Conservation (phyloP, 164 flowering plant species). For the Vitis amurensis region DNA sequence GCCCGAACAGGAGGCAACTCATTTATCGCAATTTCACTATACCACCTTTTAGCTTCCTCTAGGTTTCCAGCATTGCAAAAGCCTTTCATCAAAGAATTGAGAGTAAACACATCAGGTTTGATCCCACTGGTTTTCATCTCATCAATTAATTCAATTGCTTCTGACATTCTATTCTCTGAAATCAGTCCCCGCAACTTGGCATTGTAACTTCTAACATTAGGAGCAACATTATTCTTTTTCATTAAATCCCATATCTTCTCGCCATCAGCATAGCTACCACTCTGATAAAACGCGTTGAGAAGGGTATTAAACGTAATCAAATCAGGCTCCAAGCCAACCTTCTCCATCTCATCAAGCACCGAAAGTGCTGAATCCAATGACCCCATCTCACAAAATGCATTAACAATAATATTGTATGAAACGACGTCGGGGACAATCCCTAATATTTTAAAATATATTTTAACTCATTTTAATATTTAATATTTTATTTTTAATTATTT, state of each 20-base stretch:
- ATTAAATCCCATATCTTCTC: conserved; percentile 44
- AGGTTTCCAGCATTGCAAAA: conserved; percentile 30
- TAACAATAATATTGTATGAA: conserved; percentile 40
- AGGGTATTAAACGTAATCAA: conserved; percentile 44
- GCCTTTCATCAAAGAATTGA: conserved; percentile 30
- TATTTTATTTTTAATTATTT: too few species aligned
- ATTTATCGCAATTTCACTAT: conserved; percentile 16
- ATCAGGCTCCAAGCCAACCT: conserved; percentile 35
- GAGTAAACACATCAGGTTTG: conserved; percentile 29
- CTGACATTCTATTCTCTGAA: conserved; percentile 15
- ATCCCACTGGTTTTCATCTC: conserved; percentile 29
- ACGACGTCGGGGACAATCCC: too few species aligned
- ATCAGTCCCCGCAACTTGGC: conserved; percentile 36
- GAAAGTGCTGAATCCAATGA: conserved; percentile 32
- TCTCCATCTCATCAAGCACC: conserved; percentile 40
- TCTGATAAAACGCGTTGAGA: conserved; percentile 27
- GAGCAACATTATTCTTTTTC: conserved; percentile 26
- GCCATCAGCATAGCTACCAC: conserved; percentile 29
- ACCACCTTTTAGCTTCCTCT: conserved; percentile 41
- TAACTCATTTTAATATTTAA: too few species aligned
- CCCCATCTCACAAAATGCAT: conserved; percentile 40
- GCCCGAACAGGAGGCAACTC: conserved; percentile 11
- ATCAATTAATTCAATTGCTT: conserved; percentile 34
- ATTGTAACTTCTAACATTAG: conserved; percentile 31
- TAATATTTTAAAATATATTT: too few species aligned